Percentiles rank a stretch among this genome's conserved stretches.
Evolutionary conservation across 805 yeast genomes (phyloP).

Genomic region (Peterozyma xylosa): DNA sequence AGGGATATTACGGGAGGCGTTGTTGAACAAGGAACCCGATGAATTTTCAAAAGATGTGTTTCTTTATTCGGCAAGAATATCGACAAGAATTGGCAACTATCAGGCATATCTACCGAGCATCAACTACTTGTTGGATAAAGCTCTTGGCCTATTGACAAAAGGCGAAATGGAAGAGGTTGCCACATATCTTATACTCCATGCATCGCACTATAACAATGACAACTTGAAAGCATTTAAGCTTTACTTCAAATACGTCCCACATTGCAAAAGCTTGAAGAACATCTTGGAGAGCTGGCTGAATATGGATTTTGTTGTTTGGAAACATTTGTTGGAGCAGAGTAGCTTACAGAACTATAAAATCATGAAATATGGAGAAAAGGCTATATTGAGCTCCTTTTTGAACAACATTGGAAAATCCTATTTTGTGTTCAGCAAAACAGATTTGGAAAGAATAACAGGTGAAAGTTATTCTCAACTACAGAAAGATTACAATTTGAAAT

Average conservation of each 20-base stretch:
- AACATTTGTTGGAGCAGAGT: constrained; percentile 13
- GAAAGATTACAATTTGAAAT: constrained; percentile 16
- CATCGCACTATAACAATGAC: constrained; percentile 30
- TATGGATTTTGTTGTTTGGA: constrained; percentile 25
- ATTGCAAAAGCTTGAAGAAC: constrained; percentile 11
- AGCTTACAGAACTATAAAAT: constrained; percentile 14
- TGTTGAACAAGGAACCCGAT: constrained; percentile 29
- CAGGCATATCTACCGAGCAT: constrained; percentile 50
- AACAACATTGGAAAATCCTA: constrained; percentile 28
- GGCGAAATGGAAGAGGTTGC: constrained; percentile 32
- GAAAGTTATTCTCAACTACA: constrained; percentile 18
- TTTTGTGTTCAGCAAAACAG: constrained; percentile 22
- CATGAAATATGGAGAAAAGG: constrained; percentile 34
- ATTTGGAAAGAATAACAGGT: constrained; percentile 24
- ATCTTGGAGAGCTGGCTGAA: constrained; percentile 22
- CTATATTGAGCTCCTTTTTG: constrained; percentile 25
- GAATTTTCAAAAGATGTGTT: constrained; percentile 37
- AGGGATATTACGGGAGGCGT: constrained; percentile 50
- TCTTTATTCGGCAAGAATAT: constrained; percentile 36
- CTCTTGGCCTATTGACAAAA: constrained; percentile 13
- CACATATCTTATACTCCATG: constrained; percentile 36
- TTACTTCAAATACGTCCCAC: constrained; percentile 20
- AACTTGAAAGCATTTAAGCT: constrained; percentile 23
- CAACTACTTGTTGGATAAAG: constrained; percentile 27
- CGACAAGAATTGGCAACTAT: constrained; percentile 38